Evolutionary conservation across 1,139 yeast species (phyloP), one percentile per base, ranked within the genome.

Genomic region (Citeromyces hawaiiensis): DNA sequence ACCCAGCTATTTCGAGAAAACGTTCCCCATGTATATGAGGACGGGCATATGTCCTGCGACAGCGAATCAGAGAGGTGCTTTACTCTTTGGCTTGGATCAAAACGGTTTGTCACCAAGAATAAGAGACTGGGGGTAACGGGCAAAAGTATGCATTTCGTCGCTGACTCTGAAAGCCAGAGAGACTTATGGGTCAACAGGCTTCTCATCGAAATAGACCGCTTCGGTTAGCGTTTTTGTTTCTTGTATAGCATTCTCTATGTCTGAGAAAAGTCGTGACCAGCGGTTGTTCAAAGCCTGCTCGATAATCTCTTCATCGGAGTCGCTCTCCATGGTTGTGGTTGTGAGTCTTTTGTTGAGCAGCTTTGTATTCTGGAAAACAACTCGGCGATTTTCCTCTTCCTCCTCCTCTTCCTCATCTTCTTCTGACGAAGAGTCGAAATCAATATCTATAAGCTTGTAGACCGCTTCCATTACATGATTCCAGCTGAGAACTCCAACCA

Each of bases 41-140:
- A 87, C 56, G 96, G 96, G 0, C 83, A 94, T 88, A 70, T 68
- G 47, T 80, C 93, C 2, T 64, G 74, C 5, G 97, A 88, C 48
- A 85, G 80, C 40, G 93, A 83, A 47, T 54, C 68, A 13, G 59
- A 72, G 34, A 63, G 94, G 39, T 76, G 94, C 47, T 87, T 88
- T 52, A 85, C 91, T 0, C 49, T 88, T 4, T 86, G 95, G 94
- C 73, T 82, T 55, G 93, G 93, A 0, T 66, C 66, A 7, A 82
- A 78, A 48, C 57, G 81, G 40, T 60, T 67, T 3, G 59, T 68
- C 9, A 16, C 25, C 23, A 23, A 23, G 17, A 17, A 34, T 9
- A 64, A 69, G 30, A 67, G 76, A 41, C 59, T 83, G 38, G 94
- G 94, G 1, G 68, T 75, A 1, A 70, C 77, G 1, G 94, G 94